Base-by-base conservation (phyloP, 1,284 basidiomycete species). In the Ustilago sp. region DNA sequence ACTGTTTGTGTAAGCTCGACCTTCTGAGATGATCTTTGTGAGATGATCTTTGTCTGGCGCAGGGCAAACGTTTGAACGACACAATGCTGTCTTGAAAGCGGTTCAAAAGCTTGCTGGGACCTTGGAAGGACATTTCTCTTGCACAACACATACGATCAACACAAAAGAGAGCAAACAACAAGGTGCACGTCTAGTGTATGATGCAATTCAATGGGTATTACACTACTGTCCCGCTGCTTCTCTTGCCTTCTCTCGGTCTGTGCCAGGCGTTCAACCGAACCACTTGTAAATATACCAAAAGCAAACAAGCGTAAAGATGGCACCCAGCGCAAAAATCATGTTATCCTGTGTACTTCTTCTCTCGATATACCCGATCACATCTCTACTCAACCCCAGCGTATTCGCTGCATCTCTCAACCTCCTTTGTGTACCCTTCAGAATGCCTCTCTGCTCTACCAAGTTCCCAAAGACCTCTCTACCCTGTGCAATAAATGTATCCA, bases 361-460 rank as follows among this genome's bases (percentile, higher is more conserved):
- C 61, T 86, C 84, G 63, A 86, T 85, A 51, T 82, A 83, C 12
- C 82, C 81, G 50, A 86, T 86, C 31, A 86, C 79, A 51, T 85
- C 79, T 51, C 84, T 69, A 50, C 83, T 85, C 17, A 86, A 56
- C 5, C 84, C 84, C 15, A 86, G 56, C 4, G 83, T 84, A 17
- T 84, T 83, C 3, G 83, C 84, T 3, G 83, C 83, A 53, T 84
- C 84, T 28, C 81, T 63, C 31, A 86, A 55, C 32, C 77, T 72
- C 31, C 71, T 62, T 41, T 82, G 80, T 19, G 84, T 86, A 3
- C 79, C 81, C 48, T 86, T 86, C 23, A 86, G 63, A 38, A 86
- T 84, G 8, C 81, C 71, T 12, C 83, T 63, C 58, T 86, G 84
- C 64, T 86, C 84, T n/a, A 80, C 77, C 15, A 86, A 63, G 51